Evolutionary conservation across 345 rosid species (phyloP), one percentile per base, ranked within the genome.

Genomic region (Turnera subulata): DNA sequence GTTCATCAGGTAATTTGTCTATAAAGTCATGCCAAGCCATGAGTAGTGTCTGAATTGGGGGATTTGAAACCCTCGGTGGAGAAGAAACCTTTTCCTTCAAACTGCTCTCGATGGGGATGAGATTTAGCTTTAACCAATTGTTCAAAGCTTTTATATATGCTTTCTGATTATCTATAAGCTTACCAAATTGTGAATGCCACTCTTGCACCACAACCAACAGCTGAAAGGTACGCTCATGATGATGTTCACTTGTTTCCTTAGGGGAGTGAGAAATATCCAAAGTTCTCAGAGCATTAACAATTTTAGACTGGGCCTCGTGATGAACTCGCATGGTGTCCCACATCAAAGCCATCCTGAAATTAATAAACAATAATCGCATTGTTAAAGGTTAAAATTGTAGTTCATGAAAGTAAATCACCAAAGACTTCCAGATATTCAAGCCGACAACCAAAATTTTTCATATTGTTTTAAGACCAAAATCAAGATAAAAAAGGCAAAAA

Each of bases 81-180:
- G 96, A 93, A 53, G 97, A 93, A 50, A 84, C 96, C 72, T 85
- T 87, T 82, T 93, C 99, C 60, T 72, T 85, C 67, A 81, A 71
- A 39, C 66, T 93, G 84, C 96, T 89, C 65, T 89, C 99, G 18
- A 93, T 83, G 10, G 97, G 97, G 69, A 87, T 62, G 55, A 93
- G 88, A 54, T 89, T 93, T 58, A 80, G 74, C 64, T 73, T 87
- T 61, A 89, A 59, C 99, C 99, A 89, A 37, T 6, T 59, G 62
- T 72, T 76, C 0, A 93, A 88, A 26, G 88, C 65, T 69, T 62
- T 85, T 37, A 87, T 63, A 73, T 93, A 93, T 6, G 25, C 72
- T 63, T 68, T 93, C 73, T 93, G 99, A 61, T 82, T 19, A 61
- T 85, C 92, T 61, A 87, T 62, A 63, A 93, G 84, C 59, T 66